Evolutionary conservation across 2,329 filamentous ascomycete genomes (phyloP).

Genomic region (Fusarium solani-melongenae): DNA sequence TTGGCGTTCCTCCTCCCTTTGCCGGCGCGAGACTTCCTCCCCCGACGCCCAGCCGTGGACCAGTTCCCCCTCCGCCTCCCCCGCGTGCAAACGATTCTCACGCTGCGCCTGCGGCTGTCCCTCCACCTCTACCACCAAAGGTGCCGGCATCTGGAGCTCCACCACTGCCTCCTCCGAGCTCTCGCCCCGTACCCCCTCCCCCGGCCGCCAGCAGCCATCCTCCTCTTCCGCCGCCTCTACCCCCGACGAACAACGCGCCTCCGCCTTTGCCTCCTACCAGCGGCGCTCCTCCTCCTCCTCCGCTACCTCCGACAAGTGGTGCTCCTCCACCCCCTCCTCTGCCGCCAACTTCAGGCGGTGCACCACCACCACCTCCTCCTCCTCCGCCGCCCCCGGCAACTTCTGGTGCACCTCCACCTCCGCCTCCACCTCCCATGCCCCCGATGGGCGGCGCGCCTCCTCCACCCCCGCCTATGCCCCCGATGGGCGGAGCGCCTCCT

Average conservation of each 20-base stretch:
- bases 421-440: conserved; percentile 43
- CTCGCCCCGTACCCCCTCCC: conserved; percentile 64
- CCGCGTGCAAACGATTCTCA: conserved; percentile 51
- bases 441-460: conserved; percentile 48
- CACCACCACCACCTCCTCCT: conserved; percentile 60
- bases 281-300: conserved; percentile 52
- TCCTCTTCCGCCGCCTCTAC: conserved; percentile 58
- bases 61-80: conserved; percentile 78
- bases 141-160: conserved; percentile 57
- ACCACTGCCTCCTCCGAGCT: conserved; percentile 62
- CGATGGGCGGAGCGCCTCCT: conserved; percentile 48
- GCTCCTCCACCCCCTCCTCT: conserved; percentile 52
- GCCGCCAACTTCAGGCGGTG: conserved; percentile 39
- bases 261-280: conserved; percentile 56
- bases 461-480: conserved; percentile 64
- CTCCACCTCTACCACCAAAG: conserved; percentile 62
- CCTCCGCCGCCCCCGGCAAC: conserved; percentile 61
- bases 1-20: conserved; percentile 85
- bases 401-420: conserved; percentile 44
- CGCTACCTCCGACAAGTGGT: conserved; percentile 54
- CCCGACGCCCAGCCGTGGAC: conserved; percentile 77
- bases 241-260: conserved; percentile 51
- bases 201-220: conserved; percentile 52
- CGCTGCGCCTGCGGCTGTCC: conserved; percentile 47
- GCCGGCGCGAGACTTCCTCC: conserved; percentile 76